A percentile compares a stretch with the other conserved stretches of the same genome.
These are phyloP conservation scores for Cyberlindnera suaveolens DNA, from an alignment of 805 yeast species.

Conservation along the genomic window DNA sequence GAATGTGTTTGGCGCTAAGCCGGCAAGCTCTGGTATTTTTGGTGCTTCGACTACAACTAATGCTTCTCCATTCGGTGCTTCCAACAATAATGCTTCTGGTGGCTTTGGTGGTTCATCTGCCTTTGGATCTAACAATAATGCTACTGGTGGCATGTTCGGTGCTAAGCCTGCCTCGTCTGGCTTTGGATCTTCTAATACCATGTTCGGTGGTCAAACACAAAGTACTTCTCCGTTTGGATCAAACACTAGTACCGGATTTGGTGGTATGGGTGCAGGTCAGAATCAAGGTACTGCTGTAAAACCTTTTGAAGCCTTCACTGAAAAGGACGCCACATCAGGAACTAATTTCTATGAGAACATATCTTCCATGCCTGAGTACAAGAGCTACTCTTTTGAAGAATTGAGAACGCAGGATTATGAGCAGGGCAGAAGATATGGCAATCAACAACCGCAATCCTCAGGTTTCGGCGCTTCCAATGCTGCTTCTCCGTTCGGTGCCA, in stretches of 20 bases:
- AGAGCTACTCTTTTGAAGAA: conserved; percentile 77
- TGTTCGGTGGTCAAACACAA: conserved; percentile 13
- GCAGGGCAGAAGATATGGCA: conserved; percentile 60
- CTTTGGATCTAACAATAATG: conserved; percentile 32
- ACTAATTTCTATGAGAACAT: conserved; percentile 65
- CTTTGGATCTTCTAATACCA: conserved; percentile 15
- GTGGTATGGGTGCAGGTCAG: conserved; percentile 21
- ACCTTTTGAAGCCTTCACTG: conserved; percentile 65
- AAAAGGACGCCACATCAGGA: conserved; percentile 62
- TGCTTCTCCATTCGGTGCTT: conserved; percentile 22
- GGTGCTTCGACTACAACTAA: conserved; percentile 8
- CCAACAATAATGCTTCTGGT: conserved; percentile 26
- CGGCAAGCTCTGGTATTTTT: conserved; percentile 17
- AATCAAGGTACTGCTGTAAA: conserved; percentile 65
- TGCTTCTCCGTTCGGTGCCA: conserved; percentile 31
- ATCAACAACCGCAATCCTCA: conserved; percentile 24
- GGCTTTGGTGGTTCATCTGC: conserved; percentile 26
- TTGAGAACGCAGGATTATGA: conserved; percentile 84
- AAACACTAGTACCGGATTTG: conserved; percentile 13
- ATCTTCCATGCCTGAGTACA: conserved; percentile 86
- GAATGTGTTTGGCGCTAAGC: conserved; percentile 22
- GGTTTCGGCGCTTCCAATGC: conserved; percentile 29
- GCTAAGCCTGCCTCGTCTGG: conserved; percentile 22
- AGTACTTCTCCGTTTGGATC: conserved; percentile 38
- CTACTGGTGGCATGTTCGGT: conserved; percentile 37